phyloP scores from a whole-genome alignment of 148 eudicot genomes.

The Linanthus parryae region DNA sequence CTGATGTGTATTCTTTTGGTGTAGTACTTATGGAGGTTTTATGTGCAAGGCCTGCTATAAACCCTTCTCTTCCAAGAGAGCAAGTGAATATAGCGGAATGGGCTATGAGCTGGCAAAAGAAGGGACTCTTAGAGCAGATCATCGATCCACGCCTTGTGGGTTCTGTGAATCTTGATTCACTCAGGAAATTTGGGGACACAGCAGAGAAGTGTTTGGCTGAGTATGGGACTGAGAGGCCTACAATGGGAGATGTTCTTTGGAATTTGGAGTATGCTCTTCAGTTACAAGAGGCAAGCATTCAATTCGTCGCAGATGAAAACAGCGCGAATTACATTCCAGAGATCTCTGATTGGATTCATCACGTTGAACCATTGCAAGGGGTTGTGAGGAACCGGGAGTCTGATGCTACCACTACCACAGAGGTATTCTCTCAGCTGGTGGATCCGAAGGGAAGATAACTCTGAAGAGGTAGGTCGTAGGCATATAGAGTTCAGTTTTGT shows the following conservation, averaged over 20 bases:
- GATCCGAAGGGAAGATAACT: conserved; percentile 4
- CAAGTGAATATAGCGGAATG: conserved; percentile 17
- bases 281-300: conserved; percentile 7
- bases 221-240: conserved; percentile 18
- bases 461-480: neutral
- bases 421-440: conserved; percentile 2
- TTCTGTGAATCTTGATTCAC: conserved; percentile 5
- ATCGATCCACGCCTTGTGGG: conserved; percentile 11
- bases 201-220: conserved; percentile 20
- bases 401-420: neutral
- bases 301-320: neutral
- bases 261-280: conserved; percentile 22
- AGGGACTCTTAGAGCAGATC: conserved; percentile 6
- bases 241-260: conserved; percentile 25
- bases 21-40: conserved; percentile 13
- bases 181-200: conserved; percentile 21
- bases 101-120: conserved; percentile 14
- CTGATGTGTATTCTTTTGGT: no score
- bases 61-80: conserved; percentile 12
- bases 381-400: neutral
- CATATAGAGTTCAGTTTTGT: no score
- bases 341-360: neutral
- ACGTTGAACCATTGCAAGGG: no score
- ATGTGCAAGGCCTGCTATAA: conserved; percentile 12
- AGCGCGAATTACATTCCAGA: neutral